These are phyloP conservation scores for Fusarium pilosicola DNA, from an alignment of 2,329 filamentous ascomycete genomes.

Conservation along the genomic window DNA sequence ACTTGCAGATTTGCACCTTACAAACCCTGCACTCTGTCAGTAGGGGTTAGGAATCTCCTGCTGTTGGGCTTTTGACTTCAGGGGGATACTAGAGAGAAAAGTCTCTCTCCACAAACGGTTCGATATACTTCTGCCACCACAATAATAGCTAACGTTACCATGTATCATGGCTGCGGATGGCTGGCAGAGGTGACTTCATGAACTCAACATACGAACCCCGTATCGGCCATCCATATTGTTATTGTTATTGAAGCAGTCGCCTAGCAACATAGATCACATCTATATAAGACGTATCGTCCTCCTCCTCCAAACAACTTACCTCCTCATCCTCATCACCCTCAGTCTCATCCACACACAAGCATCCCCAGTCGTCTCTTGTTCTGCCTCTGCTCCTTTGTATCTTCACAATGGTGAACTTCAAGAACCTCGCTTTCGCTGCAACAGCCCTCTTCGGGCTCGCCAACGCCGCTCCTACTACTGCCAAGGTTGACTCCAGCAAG, in stretches of 20 bases:
- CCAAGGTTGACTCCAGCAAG: conserved; percentile 26
- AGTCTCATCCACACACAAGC: conserved; percentile 15
- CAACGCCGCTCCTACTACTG: conserved; percentile 38
- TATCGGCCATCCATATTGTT: background rate
- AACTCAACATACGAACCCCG: background rate
- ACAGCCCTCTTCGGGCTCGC: conserved; percentile 39
- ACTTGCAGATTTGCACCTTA: conserved; percentile 1
- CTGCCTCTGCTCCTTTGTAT: background rate
- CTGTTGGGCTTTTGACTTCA: background rate
- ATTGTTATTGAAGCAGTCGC: background rate
- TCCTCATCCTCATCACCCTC: conserved; percentile 17
- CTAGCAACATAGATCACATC: background rate
- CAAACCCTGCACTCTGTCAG: background rate
- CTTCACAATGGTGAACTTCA: conserved; percentile 46
- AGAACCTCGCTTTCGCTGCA: conserved; percentile 42
- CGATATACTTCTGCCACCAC: background rate
- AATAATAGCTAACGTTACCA: background rate
- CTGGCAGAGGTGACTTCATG: background rate
- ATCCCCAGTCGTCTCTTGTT: conserved; percentile 3
- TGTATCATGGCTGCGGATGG: background rate
- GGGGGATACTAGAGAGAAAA: background rate
- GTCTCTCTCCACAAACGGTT: background rate
- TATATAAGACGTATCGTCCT: conserved; percentile 36
- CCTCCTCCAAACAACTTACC: background rate
- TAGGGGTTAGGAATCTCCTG: background rate